Base-by-base conservation (phyloP, 768 basidiomycete genomes). In the Asterophora lycoperdoides region DNA sequence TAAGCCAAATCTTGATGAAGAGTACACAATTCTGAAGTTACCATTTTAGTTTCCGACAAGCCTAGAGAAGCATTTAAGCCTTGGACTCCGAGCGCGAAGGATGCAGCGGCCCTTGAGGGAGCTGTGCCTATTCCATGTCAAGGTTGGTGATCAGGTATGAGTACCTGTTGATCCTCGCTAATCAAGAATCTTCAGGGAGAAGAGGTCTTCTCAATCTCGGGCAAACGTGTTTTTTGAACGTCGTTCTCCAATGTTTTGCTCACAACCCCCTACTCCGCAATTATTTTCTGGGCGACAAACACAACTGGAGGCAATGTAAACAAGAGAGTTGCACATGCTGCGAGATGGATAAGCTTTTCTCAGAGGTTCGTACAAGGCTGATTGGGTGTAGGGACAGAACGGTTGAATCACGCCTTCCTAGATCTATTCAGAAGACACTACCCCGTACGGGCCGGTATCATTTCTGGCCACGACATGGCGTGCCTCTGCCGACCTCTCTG, bases 191-290 rank as follows among this genome's bases (percentile, higher is more conserved):
- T 29, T 8, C 37, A 90, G 90, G 84, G 44, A 81, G 89, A n/a
- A 76, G 89, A 49, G 92, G 93, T 0, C 73, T 95, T 3, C 69
- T 92, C 36, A 94, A 95, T 64, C 79, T 95, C 0, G 91, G 92
- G 1, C 86, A 93, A 64, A 97, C 93, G 0, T 98, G 95, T 61
- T 97, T 93, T 69, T 76, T 98, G 57, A 95, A 92, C 55, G 92
- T 86, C 44, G 83, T 96, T 17, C 76, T 98, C 9, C 95, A 98
- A 65, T 81, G 80, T 10, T 84, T 98, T 58, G 73, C 89, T 7
- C 87, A 91, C 66, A 98, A 96, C 57, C 94, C 95, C 0, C 73
- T 95, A 4, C 71, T 97, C 4, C 80, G 91, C 29, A 87, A 90
- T 57, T 90, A 88, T 64, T 97, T 93, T 60, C 81, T 97, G 19